Conservation (phyloP, 805 yeast species). For the Jamesozyma piceae region DNA sequence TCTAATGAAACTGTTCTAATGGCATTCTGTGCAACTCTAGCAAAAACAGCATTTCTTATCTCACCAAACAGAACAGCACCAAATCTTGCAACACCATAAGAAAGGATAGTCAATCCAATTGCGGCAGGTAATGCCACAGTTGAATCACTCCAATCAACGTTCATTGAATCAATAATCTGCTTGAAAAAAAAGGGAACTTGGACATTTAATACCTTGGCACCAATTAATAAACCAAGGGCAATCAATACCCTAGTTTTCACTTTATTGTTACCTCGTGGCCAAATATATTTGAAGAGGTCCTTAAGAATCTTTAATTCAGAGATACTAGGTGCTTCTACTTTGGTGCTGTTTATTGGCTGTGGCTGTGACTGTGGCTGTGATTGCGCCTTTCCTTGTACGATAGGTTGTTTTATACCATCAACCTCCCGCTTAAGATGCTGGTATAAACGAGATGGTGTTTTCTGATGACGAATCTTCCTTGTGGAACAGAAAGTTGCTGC, state of each 20-base stretch:
- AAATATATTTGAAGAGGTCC: slow-evolving; percentile 58
- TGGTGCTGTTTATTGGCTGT: no score
- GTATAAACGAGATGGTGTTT: background rate
- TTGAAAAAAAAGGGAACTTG: slow-evolving; percentile 95
- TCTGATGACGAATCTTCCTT: background rate
- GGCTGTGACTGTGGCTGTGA: background rate
- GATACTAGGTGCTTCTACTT: slow-evolving; percentile 19
- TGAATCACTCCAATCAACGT: slow-evolving; percentile 68
- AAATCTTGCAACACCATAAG: slow-evolving; percentile 89
- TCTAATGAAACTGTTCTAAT: slow-evolving; percentile 81
- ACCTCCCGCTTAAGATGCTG: background rate
- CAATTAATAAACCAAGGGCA: slow-evolving; percentile 65
- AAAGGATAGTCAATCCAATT: slow-evolving; percentile 61
- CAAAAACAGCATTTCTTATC: slow-evolving; percentile 88
- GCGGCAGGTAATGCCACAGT: slow-evolving; percentile 47
- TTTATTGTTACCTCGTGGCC: slow-evolving; percentile 68
- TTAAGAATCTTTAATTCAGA: slow-evolving; percentile 45
- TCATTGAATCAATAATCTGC: slow-evolving; percentile 83
- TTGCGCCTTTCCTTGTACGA: background rate
- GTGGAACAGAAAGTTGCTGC: background rate
- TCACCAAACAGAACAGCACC: slow-evolving; percentile 94
- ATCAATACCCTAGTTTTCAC: slow-evolving; percentile 65
- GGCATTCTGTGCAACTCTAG: slow-evolving; percentile 90
- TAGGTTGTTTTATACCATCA: background rate
- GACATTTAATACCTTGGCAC: slow-evolving; percentile 79